Conservation (phyloP, 2,329 filamentous ascomycete species). For the Pseudocercospora macadamiae region DNA sequence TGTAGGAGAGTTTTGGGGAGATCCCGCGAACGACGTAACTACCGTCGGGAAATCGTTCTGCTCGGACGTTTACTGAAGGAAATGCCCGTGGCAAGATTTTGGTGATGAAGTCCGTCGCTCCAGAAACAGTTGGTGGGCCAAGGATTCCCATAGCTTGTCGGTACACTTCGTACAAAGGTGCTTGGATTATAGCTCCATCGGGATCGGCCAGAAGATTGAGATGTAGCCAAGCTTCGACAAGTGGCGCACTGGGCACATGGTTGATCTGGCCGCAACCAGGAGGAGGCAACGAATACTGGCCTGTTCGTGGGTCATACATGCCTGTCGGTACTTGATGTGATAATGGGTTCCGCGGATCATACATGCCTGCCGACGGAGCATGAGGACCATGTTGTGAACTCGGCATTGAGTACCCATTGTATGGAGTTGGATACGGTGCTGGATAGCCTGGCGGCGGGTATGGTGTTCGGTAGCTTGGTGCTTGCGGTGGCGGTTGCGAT, state of each 20-base stretch:
- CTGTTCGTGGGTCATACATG: no score
- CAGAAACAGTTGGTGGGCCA: not conserved
- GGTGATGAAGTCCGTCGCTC: not conserved
- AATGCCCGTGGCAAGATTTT: not conserved
- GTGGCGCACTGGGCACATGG: not conserved
- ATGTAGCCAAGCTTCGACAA: not conserved
- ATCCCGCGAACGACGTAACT: not conserved
- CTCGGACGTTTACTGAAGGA: not conserved
- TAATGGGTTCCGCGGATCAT: no score
- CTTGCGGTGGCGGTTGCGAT: not conserved
- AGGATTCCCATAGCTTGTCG: not conserved
- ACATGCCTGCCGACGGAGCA: no score
- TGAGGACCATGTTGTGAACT: no score
- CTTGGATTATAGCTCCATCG: not conserved
- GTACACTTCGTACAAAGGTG: constrained; percentile 1
- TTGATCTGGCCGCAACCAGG: constrained; percentile 1
- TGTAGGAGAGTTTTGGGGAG: no score
- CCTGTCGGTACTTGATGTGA: not conserved
- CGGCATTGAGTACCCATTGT: no score
- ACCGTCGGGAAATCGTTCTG: not conserved
- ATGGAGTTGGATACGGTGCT: no score
- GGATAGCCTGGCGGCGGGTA: no score
- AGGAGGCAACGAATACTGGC: no score
- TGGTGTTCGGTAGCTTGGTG: no score
- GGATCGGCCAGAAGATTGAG: constrained; percentile 1